A percentile compares a stretch with the other conserved stretches of the same genome.
These are phyloP conservation scores for Yamadazyma sp. DNA, from an alignment of 1,139 yeast species.

Conservation along the genomic window DNA sequence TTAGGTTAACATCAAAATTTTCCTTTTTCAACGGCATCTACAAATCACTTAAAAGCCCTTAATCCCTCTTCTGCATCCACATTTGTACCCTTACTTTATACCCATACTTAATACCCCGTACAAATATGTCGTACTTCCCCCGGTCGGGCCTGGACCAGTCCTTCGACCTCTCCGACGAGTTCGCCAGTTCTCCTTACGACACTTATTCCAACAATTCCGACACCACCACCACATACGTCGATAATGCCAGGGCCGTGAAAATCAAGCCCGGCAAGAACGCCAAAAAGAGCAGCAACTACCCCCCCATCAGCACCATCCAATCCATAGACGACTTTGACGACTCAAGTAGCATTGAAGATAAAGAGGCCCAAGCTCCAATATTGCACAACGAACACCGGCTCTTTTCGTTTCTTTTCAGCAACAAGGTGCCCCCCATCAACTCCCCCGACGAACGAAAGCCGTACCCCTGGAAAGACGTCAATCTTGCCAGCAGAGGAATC, in stretches of 20 bases:
- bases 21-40: not conserved
- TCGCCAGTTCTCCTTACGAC: slow-evolving; percentile 7
- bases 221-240: slow-evolving; percentile 20
- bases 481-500: slow-evolving; percentile 26
- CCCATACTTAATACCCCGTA: slow-evolving; percentile 4
- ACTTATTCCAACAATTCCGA: slow-evolving; percentile 16
- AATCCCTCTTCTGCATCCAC: not conserved
- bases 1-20: slow-evolving; percentile 6
- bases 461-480: slow-evolving; percentile 38
- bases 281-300: slow-evolving; percentile 7
- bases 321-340: slow-evolving; percentile 8
- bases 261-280: not conserved
- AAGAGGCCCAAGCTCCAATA: slow-evolving; percentile 5
- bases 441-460: slow-evolving; percentile 35
- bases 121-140: slow-evolving; percentile 12
- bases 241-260: slow-evolving; percentile 5
- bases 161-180: slow-evolving; percentile 8
- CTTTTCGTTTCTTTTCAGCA: slow-evolving; percentile 35
- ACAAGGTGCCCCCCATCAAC: slow-evolving; percentile 35
- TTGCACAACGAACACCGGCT: slow-evolving; percentile 29
- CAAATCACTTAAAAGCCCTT: not conserved
- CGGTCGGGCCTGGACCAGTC: slow-evolving; percentile 9
- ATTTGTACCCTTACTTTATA: too few relatives aligned
- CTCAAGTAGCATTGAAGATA: not conserved
- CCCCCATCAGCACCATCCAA: slow-evolving; percentile 14